These are phyloP conservation scores for Clavaria fumosa DNA, from an alignment of 768 basidiomycete genomes.

Conservation along the genomic window DNA sequence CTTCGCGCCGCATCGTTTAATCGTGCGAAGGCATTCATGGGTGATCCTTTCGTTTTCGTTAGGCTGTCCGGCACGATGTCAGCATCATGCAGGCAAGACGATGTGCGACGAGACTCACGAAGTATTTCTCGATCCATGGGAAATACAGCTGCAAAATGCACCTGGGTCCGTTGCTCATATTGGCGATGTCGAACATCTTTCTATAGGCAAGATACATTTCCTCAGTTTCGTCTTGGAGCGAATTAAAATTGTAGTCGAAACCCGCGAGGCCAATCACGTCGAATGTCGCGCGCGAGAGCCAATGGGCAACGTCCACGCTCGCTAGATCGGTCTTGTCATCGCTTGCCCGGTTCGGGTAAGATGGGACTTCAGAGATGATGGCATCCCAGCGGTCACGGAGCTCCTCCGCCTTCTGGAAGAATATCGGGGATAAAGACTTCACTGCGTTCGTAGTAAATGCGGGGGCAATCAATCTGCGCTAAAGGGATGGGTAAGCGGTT, in stretches of 20 bases:
- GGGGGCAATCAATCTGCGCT: constrained; percentile 33
- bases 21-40: constrained; percentile 23
- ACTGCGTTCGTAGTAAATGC: constrained; percentile 33
- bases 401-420: constrained; percentile 37
- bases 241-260: constrained; percentile 36
- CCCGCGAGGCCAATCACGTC: constrained; percentile 19
- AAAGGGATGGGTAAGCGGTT: neutral
- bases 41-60: constrained; percentile 25
- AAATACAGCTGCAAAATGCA: constrained; percentile 30
- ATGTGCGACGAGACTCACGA: constrained; percentile 19
- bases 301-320: constrained; percentile 27
- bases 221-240: constrained; percentile 33
- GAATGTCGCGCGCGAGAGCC: constrained; percentile 41
- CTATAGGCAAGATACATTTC: constrained; percentile 31
- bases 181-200: constrained; percentile 21
- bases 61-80: constrained; percentile 19
- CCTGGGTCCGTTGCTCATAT: constrained; percentile 27
- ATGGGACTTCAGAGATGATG: constrained; percentile 11
- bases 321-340: constrained; percentile 14
- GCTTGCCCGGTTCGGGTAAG: neutral
- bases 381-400: constrained; percentile 29
- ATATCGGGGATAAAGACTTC: constrained; percentile 29
- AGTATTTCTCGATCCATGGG: constrained; percentile 29
- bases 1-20: constrained; percentile 26
- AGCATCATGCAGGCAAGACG: neutral